These are phyloP conservation scores for Trichoderma simmonsii DNA, from an alignment of 2,329 filamentous ascomycete genomes.

Conservation along the genomic window DNA sequence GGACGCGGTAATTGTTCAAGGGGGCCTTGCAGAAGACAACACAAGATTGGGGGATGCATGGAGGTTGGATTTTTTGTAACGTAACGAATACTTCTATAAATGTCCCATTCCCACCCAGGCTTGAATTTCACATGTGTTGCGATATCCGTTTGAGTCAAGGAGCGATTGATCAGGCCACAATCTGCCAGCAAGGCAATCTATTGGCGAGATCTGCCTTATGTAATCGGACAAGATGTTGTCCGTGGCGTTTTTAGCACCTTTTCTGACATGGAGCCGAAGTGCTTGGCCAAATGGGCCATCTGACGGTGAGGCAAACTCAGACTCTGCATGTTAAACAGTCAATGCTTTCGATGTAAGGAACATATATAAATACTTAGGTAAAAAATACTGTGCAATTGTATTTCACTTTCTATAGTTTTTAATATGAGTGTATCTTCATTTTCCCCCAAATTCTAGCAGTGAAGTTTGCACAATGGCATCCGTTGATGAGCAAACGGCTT, in stretches of 20 bases:
- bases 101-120: background rate
- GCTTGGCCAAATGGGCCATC: background rate
- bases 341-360: background rate
- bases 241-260: background rate
- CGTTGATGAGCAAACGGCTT: background rate
- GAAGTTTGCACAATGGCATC: background rate
- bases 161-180: background rate
- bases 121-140: background rate
- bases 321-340: background rate
- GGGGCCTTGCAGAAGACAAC: background rate
- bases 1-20: background rate
- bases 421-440: background rate
- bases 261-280: background rate
- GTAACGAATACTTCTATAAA: background rate
- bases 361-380: background rate
- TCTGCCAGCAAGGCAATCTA: background rate
- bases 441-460: too few species aligned
- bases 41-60: background rate
- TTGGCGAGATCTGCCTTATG: background rate
- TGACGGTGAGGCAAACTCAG: background rate
- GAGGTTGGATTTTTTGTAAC: background rate
- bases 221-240: background rate
- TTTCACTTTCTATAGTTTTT: background rate
- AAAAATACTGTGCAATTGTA: background rate
- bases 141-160: background rate